Conservation (phyloP, 2,329 filamentous ascomycete genomes). For the Neofusicoccum parvum region DNA sequence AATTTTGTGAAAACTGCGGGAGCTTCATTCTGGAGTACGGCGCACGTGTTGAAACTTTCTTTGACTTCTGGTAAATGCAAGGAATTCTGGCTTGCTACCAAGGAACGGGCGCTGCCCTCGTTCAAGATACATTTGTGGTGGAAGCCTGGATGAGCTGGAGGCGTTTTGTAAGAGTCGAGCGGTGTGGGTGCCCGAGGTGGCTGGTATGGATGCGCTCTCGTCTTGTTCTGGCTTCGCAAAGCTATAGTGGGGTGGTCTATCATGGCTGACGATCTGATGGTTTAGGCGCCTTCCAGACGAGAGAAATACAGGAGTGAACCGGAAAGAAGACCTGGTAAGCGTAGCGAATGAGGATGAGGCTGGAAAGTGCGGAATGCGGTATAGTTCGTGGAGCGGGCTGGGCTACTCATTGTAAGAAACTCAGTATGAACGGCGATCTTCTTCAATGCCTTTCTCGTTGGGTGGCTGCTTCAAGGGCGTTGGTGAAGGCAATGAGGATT, state of each 20-base stretch:
- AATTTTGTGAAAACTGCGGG: conserved; percentile 57
- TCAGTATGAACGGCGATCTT: no score
- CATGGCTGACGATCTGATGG: neutral
- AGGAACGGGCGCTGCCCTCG: conserved; percentile 28
- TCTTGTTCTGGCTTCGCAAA: neutral
- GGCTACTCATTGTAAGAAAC: no score
- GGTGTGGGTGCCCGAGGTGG: conserved; percentile 30
- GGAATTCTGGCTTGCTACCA: neutral
- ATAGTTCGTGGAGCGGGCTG: no score
- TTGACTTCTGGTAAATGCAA: neutral
- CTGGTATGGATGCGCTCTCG: conserved; percentile 23
- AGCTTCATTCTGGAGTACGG: conserved; percentile 57
- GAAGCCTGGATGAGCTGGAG: conserved; percentile 30
- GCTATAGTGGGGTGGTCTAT: neutral
- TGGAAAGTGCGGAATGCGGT: no score
- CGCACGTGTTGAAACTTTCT: neutral
- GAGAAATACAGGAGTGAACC: conserved; percentile 24
- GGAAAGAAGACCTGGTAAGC: no score
- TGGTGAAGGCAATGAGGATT: no score
- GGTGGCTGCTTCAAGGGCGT: no score
- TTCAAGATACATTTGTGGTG: conserved; percentile 30
- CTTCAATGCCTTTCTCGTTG: no score
- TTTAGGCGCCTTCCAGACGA: conserved; percentile 22
- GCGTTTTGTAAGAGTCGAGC: conserved; percentile 59
- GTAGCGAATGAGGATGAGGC: no score